phyloP scores from a whole-genome alignment of 2,329 filamentous ascomycete genomes.

The Alternaria longipes region DNA sequence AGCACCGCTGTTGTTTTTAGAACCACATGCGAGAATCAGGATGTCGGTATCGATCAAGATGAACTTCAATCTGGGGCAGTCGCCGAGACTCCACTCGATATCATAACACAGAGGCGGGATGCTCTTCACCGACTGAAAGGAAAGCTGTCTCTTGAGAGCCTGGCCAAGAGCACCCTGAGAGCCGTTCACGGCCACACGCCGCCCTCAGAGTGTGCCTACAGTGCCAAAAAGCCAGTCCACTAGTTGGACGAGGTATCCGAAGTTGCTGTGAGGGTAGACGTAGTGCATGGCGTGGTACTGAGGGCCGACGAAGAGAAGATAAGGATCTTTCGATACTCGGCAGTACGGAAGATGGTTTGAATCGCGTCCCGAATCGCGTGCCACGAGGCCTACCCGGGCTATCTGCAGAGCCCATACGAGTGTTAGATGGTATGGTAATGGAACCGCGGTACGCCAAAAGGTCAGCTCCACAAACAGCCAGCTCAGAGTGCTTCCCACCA shows the following conservation, averaged over 20 bases:
- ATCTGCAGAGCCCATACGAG: neutral
- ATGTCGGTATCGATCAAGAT: neutral
- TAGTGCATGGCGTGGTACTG: neutral
- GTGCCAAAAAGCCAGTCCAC: neutral
- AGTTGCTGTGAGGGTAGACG: neutral
- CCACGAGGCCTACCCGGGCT: neutral
- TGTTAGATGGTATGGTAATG: neutral
- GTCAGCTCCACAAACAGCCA: neutral
- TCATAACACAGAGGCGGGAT: too few relatives aligned
- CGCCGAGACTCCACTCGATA: neutral
- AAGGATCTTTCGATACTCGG: neutral
- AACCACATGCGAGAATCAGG: neutral
- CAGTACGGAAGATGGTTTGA: neutral
- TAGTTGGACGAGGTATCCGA: neutral
- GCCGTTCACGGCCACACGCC: too few relatives aligned
- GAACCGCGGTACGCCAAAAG: neutral
- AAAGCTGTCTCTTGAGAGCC: too few relatives aligned
- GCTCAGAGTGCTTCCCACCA: neutral
- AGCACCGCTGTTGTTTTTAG: neutral
- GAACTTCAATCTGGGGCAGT: neutral
- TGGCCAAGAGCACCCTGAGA: too few relatives aligned
- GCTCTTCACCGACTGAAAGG: too few relatives aligned
- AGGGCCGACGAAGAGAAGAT: slow-evolving; percentile 1
- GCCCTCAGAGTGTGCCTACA: neutral
- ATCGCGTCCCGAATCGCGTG: neutral